Evolutionary conservation across 129 eudicot genomes (phyloP), one percentile per base, ranked within the genome.

Genomic region (Centaurea solstitialis): DNA sequence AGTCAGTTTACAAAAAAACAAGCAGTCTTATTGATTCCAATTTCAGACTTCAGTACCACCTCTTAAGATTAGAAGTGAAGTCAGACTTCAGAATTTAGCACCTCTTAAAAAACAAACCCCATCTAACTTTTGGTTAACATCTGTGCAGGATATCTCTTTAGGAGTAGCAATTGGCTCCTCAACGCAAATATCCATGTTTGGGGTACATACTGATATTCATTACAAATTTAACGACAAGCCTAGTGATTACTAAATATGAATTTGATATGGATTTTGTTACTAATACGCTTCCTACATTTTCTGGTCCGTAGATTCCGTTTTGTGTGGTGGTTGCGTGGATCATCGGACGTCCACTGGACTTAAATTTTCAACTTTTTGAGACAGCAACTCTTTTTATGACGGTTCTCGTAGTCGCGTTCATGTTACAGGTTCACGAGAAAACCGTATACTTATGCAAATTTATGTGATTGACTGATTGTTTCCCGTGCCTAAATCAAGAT

Each of bases 91-190:
- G 37, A 26, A 1, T 26, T 26, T 4, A 33, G 5, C 37, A 33
- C 4, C 37, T 33, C 37, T 33, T 33, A 33, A 33, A 33, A 33
- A 33, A 33, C 37, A 33, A 33, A 33, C 37, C 5, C 37, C 37
- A 3, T 5, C 37, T 43, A 30, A 47, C 17, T 37, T 18, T 18
- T 75, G 28, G 74, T 68, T 68, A 53, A 13, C 23, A 75, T 70
- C 13, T 81, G 26, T 77, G 82, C 86, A 93, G 97, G 97, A 93
- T 86, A 87, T 93, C 80, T 85, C 98, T 73, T 87, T 93, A 79
- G 98, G 97, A 82, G 97, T 93, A 21, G 98, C 98, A 0, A 91
- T 93, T 62, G 98, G 98, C 72, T 93, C 98, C 39, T 93, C 98
- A 61, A 93, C 97, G 6, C 98, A 93, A 76, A 93, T 93, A 81